Evolutionary conservation across 139 green algal species (phyloP).

Genomic region (Gonium pectorale): DNA sequence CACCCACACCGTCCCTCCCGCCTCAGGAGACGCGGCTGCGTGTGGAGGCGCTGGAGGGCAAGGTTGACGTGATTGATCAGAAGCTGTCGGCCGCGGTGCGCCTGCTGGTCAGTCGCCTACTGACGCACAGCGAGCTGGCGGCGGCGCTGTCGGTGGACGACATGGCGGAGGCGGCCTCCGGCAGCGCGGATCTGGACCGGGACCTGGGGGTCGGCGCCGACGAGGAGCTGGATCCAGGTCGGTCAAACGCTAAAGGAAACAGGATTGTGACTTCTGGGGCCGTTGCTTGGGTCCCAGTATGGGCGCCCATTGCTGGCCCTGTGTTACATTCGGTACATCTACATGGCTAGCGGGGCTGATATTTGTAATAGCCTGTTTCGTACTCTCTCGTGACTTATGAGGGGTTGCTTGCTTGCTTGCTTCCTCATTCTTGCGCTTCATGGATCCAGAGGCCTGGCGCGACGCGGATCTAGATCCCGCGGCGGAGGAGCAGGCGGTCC

Average conservation of each 20-base stretch:
- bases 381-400: too few relatives aligned
- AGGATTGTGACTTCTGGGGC: too few relatives aligned
- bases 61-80: constrained; percentile 36
- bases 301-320: too few relatives aligned
- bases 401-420: too few relatives aligned
- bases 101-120: constrained; percentile 21
- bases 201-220: constrained; percentile 27
- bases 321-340: too few relatives aligned
- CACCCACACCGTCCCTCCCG: too few relatives aligned
- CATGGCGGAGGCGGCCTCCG: constrained; percentile 18
- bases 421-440: too few relatives aligned
- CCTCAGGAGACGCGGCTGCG: constrained; percentile 51
- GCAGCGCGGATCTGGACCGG: background rate
- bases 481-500: constrained; percentile 20
- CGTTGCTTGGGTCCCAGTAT: too few relatives aligned
- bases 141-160: constrained; percentile 35
- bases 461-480: constrained; percentile 28
- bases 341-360: too few relatives aligned
- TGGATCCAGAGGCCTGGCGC: constrained; percentile 30
- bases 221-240: background rate
- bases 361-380: too few relatives aligned
- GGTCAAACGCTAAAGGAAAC: too few relatives aligned
- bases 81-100: constrained; percentile 37
- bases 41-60: constrained; percentile 36
- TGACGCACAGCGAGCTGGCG: constrained; percentile 38